phyloP scores from a whole-genome alignment of 345 rosid species.

The Heritiera littoralis region DNA sequence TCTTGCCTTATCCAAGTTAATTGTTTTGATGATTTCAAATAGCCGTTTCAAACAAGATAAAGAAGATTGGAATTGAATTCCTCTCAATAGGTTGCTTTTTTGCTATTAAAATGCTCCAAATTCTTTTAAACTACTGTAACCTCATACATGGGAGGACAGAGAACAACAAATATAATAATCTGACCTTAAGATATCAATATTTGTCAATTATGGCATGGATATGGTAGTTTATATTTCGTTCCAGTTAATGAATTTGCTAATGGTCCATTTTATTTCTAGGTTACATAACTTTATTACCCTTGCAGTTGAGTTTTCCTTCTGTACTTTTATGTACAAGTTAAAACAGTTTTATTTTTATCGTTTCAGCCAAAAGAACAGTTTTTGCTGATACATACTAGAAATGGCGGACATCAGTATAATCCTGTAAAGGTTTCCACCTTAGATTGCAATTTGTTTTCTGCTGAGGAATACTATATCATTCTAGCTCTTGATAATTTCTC shows the following conservation, averaged over 20 bases:
- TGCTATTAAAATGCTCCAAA: not conserved
- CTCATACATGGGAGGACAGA: not conserved
- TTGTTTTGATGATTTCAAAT: not conserved
- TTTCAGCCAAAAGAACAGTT: not conserved
- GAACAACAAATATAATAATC: not conserved
- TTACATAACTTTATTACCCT: not conserved
- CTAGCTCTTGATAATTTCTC: constrained; percentile 1
- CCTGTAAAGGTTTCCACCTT: no score
- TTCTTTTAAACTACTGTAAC: not conserved
- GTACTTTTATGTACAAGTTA: not conserved
- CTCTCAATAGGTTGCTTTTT: not conserved
- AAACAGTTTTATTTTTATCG: not conserved
- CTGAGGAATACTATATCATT: not conserved
- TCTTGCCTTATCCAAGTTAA: not conserved
- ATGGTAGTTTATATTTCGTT: not conserved
- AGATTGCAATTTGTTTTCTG: not conserved
- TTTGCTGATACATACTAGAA: constrained; percentile 2
- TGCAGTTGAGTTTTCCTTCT: constrained; percentile 1
- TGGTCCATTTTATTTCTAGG: not conserved
- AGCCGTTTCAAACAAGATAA: constrained; percentile 5
- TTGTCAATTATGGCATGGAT: not conserved
- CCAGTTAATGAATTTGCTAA: not conserved
- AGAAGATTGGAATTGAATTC: not conserved
- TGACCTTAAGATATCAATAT: not conserved
- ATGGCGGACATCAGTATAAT: not conserved